Percentiles rank a stretch among this genome's conserved stretches.
Evolutionary conservation across 2,329 filamentous ascomycete genomes (phyloP).

Genomic region (Talaromyces islandicus): DNA sequence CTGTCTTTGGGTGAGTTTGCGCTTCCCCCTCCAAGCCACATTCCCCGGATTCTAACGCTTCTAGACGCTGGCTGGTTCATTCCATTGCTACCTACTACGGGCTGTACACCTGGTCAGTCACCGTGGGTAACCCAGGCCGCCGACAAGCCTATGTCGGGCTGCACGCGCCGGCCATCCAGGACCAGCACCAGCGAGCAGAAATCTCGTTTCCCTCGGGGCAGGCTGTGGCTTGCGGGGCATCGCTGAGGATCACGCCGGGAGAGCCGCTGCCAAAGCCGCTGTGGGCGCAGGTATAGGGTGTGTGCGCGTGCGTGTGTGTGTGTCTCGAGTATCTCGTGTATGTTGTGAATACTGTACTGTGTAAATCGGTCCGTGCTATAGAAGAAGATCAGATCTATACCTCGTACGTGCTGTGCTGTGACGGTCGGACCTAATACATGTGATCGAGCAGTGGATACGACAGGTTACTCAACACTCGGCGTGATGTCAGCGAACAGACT

Average conservation of each 20-base stretch:
- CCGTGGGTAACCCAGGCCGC: constrained; percentile 62
- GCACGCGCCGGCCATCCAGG: constrained; percentile 27
- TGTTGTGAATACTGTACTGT: background rate
- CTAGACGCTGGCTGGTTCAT: constrained; percentile 84
- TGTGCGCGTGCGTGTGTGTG: no score
- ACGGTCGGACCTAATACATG: no score
- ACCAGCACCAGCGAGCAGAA: constrained; percentile 17
- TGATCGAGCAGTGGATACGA: no score
- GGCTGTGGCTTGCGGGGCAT: constrained; percentile 19
- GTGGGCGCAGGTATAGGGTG: constrained; percentile 31
- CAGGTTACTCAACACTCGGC: no score
- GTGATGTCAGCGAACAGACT: no score
- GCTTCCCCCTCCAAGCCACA: constrained; percentile 12
- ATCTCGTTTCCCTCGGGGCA: constrained; percentile 16
- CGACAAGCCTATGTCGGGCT: constrained; percentile 80
- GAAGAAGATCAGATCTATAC: background rate
- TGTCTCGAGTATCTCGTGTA: background rate
- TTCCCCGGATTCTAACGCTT: background rate
- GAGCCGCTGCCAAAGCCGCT: constrained; percentile 33
- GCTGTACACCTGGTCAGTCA: constrained; percentile 74
- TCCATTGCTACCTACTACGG: constrained; percentile 91
- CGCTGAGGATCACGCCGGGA: constrained; percentile 25
- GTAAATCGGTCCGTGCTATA: background rate
- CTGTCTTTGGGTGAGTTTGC: constrained; percentile 69
- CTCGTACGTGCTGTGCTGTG: no score